Conservation (phyloP, 23 red algal species). For the Gracilaria caudata region DNA sequence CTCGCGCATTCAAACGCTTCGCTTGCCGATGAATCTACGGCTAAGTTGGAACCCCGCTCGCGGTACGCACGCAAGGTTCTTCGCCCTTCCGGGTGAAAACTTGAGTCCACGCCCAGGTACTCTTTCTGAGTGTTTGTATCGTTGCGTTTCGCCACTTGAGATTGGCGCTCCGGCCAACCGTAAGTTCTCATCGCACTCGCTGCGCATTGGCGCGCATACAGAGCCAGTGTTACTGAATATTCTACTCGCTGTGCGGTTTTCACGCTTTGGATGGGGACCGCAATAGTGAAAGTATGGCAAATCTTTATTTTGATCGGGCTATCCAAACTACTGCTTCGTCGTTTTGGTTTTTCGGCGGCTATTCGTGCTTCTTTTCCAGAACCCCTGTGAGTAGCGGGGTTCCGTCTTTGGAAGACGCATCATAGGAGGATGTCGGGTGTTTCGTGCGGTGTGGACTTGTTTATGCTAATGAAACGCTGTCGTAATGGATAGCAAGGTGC, state of each 20-base stretch:
- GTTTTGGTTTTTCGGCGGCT: not conserved
- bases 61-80: constrained; percentile 7
- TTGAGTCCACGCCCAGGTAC: not conserved
- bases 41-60: not conserved
- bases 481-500: constrained; percentile 5
- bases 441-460: constrained; percentile 30
- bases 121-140: not conserved
- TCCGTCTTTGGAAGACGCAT: not conserved
- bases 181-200: constrained; percentile 22
- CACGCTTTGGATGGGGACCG: not conserved
- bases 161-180: not conserved
- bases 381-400: not conserved
- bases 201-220: constrained; percentile 21
- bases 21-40: not conserved
- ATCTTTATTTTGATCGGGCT: constrained; percentile 5
- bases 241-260: not conserved
- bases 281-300: not conserved
- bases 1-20: not conserved
- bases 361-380: not conserved
- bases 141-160: not conserved
- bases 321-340: not conserved
- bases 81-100: not conserved
- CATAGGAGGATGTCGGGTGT: constrained; percentile 12
- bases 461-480: constrained; percentile 39
- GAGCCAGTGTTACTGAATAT: constrained; percentile 3